Percentiles rank a stretch among this genome's conserved stretches.
Conservation (phyloP, 768 basidiomycete species). For the Dacryopinax spathularia region DNA sequence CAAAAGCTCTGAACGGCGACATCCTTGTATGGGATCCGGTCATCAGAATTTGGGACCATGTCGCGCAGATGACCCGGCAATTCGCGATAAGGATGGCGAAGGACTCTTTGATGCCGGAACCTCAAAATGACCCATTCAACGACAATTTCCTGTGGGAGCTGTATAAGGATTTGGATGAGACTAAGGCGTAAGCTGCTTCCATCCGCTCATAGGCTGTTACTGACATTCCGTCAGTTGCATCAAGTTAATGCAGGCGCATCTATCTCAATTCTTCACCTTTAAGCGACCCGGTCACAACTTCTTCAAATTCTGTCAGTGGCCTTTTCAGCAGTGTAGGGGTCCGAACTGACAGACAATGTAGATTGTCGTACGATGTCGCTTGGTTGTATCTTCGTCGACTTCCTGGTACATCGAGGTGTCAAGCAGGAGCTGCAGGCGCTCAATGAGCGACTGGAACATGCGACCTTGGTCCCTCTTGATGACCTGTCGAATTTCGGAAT, state of each 20-base stretch:
- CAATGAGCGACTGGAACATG: not conserved
- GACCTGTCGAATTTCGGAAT: not conserved
- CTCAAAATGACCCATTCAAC: not conserved
- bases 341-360: not conserved
- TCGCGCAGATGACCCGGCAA: not conserved
- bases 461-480: not conserved
- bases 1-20: not conserved
- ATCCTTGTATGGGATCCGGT: not conserved
- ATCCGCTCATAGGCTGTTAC: not conserved
- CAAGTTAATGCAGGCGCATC: not conserved
- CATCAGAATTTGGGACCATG: not conserved
- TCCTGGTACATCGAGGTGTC: not conserved
- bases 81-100: not conserved
- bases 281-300: not conserved
- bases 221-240: not conserved
- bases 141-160: slow-evolving; percentile 3
- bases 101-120: not conserved
- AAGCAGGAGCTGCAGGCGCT: not conserved
- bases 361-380: slow-evolving; percentile 1
- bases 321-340: not conserved
- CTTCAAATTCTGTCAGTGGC: not conserved
- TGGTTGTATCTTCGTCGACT: not conserved
- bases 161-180: slow-evolving; percentile 1
- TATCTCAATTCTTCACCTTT: not conserved
- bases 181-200: not conserved